These are phyloP conservation scores for Nigrospora sphaerica DNA, from an alignment of 2,329 filamentous ascomycete genomes.

Conservation along the genomic window DNA sequence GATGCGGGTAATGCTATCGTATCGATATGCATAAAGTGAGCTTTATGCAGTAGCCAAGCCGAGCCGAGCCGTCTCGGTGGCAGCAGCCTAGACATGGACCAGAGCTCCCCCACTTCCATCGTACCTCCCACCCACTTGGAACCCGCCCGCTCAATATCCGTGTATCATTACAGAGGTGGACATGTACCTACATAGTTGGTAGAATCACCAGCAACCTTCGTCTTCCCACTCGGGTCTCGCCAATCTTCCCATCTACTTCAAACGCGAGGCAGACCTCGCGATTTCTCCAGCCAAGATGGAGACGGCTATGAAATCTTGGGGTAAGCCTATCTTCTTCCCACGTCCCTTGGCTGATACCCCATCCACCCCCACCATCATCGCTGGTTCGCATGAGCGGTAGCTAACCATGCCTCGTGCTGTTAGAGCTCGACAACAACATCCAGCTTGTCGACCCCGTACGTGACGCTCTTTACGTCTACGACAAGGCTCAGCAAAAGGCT, in stretches of 20 bases:
- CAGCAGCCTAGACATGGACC: too few species aligned
- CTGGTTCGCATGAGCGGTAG: background rate
- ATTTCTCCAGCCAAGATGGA: slow-evolving; percentile 35
- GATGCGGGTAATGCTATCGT: too few species aligned
- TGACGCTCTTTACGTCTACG: slow-evolving; percentile 87
- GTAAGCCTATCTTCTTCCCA: slow-evolving; percentile 27
- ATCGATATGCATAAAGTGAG: background rate
- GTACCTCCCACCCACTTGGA: too few species aligned
- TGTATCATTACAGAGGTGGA: too few species aligned
- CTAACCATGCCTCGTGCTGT: slow-evolving; percentile 5
- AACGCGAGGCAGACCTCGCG: background rate
- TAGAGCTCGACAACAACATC: slow-evolving; percentile 84
- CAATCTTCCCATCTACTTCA: too few species aligned
- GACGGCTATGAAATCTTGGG: slow-evolving; percentile 53
- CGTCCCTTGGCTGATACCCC: background rate
- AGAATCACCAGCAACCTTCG: too few species aligned
- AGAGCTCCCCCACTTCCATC: too few species aligned
- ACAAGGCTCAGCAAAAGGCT: slow-evolving; percentile 59
- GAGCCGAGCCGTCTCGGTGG: too few species aligned
- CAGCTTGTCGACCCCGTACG: slow-evolving; percentile 77
- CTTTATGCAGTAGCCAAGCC: too few species aligned
- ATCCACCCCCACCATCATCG: background rate
- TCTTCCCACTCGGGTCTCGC: background rate
- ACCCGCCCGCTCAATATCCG: too few species aligned
- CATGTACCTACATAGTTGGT: too few species aligned